phyloP scores from a whole-genome alignment of 768 basidiomycete genomes.

The Coprinellus aureogranulatus region DNA sequence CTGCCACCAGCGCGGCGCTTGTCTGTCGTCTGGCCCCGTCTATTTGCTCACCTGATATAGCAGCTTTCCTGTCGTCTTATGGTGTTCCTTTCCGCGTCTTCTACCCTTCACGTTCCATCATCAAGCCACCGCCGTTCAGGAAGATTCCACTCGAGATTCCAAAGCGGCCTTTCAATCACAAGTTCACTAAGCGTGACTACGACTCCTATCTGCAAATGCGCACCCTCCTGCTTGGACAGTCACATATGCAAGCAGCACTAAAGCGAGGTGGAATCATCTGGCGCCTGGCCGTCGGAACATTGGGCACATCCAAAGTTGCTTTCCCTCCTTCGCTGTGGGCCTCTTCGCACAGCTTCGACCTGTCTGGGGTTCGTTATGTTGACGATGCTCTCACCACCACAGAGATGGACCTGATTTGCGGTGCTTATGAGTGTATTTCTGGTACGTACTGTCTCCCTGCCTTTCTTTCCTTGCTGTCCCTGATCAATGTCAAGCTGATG shows the following conservation, averaged over 20 bases:
- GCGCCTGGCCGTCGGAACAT: not conserved
- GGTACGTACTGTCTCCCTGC: not conserved
- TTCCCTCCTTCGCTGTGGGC: not conserved
- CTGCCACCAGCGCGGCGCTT: not conserved
- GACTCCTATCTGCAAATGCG: not conserved
- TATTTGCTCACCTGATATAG: not conserved
- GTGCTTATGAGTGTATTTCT: slow-evolving; percentile 1
- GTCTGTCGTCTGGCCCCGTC: not conserved
- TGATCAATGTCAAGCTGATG: not conserved
- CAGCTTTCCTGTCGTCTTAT: not conserved
- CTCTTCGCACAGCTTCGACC: too few relatives aligned
- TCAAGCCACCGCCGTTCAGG: not conserved
- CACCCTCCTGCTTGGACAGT: not conserved
- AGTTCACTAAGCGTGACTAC: not conserved
- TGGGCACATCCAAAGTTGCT: not conserved
- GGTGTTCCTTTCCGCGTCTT: not conserved
- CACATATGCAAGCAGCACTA: not conserved
- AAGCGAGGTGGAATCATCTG: not conserved
- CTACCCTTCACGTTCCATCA: not conserved
- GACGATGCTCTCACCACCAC: not conserved
- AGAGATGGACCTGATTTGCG: not conserved
- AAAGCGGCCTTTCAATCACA: not conserved
- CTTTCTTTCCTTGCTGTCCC: not conserved
- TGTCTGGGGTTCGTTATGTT: not conserved
- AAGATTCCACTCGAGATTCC: not conserved